Conservation (phyloP, 768 basidiomycete genomes). For the Cantharellus anzutake region DNA sequence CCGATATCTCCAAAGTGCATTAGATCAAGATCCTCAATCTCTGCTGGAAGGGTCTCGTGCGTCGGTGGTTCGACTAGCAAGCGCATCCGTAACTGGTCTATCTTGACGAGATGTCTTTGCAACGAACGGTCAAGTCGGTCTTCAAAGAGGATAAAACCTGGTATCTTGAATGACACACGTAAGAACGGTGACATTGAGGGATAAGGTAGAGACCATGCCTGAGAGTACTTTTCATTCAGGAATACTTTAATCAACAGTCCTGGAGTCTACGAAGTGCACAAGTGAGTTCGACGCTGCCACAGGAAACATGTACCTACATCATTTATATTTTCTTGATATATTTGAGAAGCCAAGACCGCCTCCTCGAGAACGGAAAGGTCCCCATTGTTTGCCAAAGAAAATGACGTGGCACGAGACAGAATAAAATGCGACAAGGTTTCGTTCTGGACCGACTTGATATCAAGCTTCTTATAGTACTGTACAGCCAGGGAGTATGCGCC, state of each 20-base stretch:
- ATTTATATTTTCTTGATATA: conserved; percentile 60
- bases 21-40: conserved; percentile 68
- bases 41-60: conserved; percentile 59
- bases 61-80: conserved; percentile 52
- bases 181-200: not conserved
- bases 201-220: conserved; percentile 22
- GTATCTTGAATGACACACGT: conserved; percentile 31
- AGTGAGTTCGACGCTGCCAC: not conserved
- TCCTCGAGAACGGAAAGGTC: conserved; percentile 61
- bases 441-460: conserved; percentile 69
- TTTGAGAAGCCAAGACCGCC: conserved; percentile 61
- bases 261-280: conserved; percentile 31
- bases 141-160: conserved; percentile 69
- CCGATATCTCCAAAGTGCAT: too few species aligned
- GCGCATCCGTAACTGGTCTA: conserved; percentile 76
- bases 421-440: conserved; percentile 80
- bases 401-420: conserved; percentile 56
- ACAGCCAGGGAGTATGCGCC: conserved; percentile 55
- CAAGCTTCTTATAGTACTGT: conserved; percentile 61
- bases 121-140: conserved; percentile 67
- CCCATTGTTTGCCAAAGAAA: conserved; percentile 56
- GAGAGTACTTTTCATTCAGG: conserved; percentile 63
- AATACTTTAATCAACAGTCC: conserved; percentile 71
- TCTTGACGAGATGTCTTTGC: conserved; percentile 60
- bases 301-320: conserved; percentile 31